Base-by-base conservation (phyloP, 2,329 filamentous ascomycete genomes). In the Stachybotrys chlorohalonatus region DNA sequence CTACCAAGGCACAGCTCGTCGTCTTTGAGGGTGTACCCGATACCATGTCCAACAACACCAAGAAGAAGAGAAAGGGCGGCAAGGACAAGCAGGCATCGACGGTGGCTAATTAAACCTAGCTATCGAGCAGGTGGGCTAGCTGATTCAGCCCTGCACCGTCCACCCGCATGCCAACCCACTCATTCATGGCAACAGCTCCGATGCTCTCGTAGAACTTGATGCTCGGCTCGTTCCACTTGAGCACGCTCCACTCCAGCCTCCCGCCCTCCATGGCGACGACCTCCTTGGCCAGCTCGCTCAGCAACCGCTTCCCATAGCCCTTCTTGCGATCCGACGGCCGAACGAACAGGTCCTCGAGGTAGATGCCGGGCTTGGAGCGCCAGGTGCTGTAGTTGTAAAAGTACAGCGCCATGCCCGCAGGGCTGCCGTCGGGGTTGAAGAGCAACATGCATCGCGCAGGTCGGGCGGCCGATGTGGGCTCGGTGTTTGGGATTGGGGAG, bases 351-450 rank as follows among this genome's bases (percentile, higher is more conserved):
- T 97, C 93, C 70, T 97, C 93, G 45, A 97, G 84, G 70, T 95
- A 96, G 65, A 99, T 88, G 3, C 93, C 93, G 0, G 92, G 84
- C 49, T 82, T 82, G n/a, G 88, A 83, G 8, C 88, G 83, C 94
- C 94, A 97, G 0, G 93, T 96, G 66, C 86, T 90, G 73, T 96
- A 97, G 73, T 93, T 97, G 78, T 93, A 91, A 70, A 95, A 97
- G 74, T 91, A 96, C 47, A 96, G 73, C 1, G 91, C 91, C 81
- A 96, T 90, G 51, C 87, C 90, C 0, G 83, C 88, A 0, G 69
- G 69, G 46, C 73, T 66, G 11, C 75, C 70, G 6, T 73, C 70
- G 11, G 76, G 71, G 24, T 78, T 72, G 61, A 78, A 77, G 54
- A 93, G 72, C 9, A 95, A 72, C 39, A 95, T 77, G 52, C 89